Evolutionary conservation across 371 early-diverging fungal genomes (phyloP).

Genomic region (Rhizopus microsporus): DNA sequence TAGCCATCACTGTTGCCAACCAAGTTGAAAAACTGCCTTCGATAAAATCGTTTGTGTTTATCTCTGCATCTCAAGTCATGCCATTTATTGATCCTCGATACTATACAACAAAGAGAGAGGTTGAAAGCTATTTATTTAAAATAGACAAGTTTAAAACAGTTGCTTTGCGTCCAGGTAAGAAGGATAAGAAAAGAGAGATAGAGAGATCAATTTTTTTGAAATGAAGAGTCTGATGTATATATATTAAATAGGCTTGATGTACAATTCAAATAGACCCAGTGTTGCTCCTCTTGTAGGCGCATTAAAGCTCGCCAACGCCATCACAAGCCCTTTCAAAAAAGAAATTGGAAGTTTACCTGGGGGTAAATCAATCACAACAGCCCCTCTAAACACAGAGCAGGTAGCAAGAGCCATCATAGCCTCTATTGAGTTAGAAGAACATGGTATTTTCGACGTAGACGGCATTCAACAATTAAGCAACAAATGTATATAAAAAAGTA

Average conservation of each 20-base stretch:
- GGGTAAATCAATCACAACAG: conserved; percentile 60
- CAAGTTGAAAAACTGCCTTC: conserved; percentile 48
- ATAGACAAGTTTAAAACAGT: conserved; percentile 57
- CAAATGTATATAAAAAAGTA: background rate
- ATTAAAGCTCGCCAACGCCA: conserved; percentile 49
- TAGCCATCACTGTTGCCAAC: conserved; percentile 57
- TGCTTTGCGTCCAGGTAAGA: conserved; percentile 67
- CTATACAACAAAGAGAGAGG: conserved; percentile 77
- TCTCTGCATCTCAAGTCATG: conserved; percentile 69
- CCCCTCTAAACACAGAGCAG: conserved; percentile 60
- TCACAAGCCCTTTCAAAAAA: conserved; percentile 47
- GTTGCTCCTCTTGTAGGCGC: conserved; percentile 62
- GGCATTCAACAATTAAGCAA: conserved; percentile 41
- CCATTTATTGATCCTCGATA: conserved; percentile 75
- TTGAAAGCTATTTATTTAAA: conserved; percentile 59
- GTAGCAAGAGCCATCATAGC: conserved; percentile 65
- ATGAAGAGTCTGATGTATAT: background rate
- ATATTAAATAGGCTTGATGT: conserved; percentile 57
- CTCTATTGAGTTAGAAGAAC: conserved; percentile 40
- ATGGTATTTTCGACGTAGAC: conserved; percentile 56
- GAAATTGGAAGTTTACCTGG: conserved; percentile 55
- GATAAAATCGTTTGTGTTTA: conserved; percentile 64
- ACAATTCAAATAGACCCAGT: conserved; percentile 57
- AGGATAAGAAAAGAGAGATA: too few relatives aligned
- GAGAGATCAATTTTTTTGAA: background rate